These are phyloP conservation scores for Phytopythium sindhum DNA, from an alignment of 352 stramenopile species.

Conservation along the genomic window DNA sequence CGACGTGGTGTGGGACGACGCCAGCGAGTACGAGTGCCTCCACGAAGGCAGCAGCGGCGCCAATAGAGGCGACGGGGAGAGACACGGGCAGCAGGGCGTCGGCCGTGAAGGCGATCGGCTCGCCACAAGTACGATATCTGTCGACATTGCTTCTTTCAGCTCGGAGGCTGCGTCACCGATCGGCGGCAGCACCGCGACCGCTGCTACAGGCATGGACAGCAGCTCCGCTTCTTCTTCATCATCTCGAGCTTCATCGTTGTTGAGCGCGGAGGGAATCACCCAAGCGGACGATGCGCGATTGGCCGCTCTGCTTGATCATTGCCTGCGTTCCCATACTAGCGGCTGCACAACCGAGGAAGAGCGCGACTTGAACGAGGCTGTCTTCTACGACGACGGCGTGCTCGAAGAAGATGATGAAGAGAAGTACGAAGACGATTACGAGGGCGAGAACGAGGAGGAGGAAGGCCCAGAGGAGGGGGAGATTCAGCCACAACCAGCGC, in stretches of 20 bases:
- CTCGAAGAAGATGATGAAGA: constrained; percentile 15
- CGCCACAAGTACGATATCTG: not conserved
- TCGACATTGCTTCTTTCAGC: not conserved
- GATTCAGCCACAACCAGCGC: constrained; percentile 8
- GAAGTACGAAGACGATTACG: constrained; percentile 16
- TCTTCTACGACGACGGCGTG: constrained; percentile 12
- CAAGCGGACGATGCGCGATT: constrained; percentile 3
- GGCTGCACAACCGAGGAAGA: constrained; percentile 11
- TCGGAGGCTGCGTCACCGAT: not conserved
- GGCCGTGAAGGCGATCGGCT: not conserved
- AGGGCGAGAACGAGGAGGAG: constrained; percentile 11
- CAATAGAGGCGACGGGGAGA: not conserved
- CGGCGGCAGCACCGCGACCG: not conserved
- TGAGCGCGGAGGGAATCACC: constrained; percentile 2
- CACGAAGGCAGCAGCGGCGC: not conserved
- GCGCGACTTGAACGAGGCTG: constrained; percentile 20
- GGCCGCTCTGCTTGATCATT: not conserved
- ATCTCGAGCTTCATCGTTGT: not conserved
- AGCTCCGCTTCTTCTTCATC: not conserved
- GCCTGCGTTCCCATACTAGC: not conserved
- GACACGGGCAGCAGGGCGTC: not conserved
- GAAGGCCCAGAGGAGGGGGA: constrained; percentile 5
- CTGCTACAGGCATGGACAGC: not conserved
- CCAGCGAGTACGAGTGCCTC: constrained; percentile 5
- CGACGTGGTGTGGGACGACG: constrained; percentile 9